Conservation (phyloP, 2,329 filamentous ascomycete species). For the Cryoendolithus antarcticus region DNA sequence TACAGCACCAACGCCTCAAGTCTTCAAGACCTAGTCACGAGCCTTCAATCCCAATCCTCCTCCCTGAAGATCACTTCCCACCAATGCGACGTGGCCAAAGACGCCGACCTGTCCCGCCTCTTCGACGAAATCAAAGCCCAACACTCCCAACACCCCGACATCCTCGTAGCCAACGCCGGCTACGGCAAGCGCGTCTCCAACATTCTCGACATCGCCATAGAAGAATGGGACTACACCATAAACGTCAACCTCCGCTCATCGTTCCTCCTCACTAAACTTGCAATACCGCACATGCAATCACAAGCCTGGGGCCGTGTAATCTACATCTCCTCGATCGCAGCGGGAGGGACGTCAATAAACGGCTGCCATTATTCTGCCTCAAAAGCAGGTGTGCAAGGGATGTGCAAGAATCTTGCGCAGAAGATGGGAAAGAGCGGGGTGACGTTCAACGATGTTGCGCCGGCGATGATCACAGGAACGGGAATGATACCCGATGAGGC, state of each 20-base stretch:
- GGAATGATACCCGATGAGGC: constrained; percentile 48
- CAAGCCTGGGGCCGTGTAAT: constrained; percentile 52
- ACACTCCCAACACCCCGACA: constrained; percentile 48
- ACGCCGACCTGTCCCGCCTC: constrained; percentile 41
- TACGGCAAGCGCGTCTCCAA: constrained; percentile 46
- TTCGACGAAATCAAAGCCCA: constrained; percentile 41
- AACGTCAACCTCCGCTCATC: constrained; percentile 51
- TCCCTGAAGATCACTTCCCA: constrained; percentile 40
- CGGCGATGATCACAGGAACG: constrained; percentile 51
- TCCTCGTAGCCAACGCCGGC: constrained; percentile 55
- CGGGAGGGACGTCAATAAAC: constrained; percentile 51
- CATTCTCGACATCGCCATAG: constrained; percentile 44
- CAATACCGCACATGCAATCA: constrained; percentile 48
- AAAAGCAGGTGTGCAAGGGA: constrained; percentile 42
- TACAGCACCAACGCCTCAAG: constrained; percentile 41
- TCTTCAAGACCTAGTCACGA: constrained; percentile 33
- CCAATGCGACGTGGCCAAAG: constrained; percentile 45
- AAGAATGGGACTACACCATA: constrained; percentile 53
- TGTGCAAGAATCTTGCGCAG: constrained; percentile 52
- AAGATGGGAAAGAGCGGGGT: constrained; percentile 50
- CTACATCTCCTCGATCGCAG: constrained; percentile 53
- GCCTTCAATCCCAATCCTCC: constrained; percentile 11
- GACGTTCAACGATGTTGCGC: constrained; percentile 57
- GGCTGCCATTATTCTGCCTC: constrained; percentile 21
- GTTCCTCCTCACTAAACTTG: constrained; percentile 50